A percentile compares a stretch with the other conserved stretches of the same genome.
Evolutionary conservation across 345 rosid genomes (phyloP).

Genomic region (Boechera stricta): DNA sequence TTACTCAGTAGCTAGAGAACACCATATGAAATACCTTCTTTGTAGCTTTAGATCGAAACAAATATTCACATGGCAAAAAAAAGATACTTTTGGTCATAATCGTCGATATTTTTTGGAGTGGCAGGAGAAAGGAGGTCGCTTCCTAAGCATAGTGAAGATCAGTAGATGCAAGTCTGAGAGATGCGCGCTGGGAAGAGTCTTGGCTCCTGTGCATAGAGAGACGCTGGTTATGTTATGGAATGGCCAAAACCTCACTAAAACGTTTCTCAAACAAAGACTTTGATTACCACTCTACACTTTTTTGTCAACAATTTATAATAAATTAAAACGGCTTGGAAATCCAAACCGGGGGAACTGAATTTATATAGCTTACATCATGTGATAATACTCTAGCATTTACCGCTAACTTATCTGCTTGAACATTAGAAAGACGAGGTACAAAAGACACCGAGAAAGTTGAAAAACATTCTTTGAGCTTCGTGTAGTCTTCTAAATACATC

Average conservation of each 20-base stretch:
- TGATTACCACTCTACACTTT: constrained; percentile 26
- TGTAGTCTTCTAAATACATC: no score
- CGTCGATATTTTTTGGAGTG: constrained; percentile 2
- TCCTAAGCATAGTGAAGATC: constrained; percentile 58
- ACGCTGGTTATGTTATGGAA: constrained; percentile 62
- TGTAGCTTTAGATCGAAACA: constrained; percentile 16
- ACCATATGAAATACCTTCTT: neutral
- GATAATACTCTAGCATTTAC: no score
- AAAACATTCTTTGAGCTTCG: no score
- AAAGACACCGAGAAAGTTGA: no score
- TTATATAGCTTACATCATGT: no score
- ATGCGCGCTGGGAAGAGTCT: constrained; percentile 42
- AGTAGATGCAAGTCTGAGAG: constrained; percentile 62
- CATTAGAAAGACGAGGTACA: no score
- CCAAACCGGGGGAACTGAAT: no score
- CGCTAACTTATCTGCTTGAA: no score
- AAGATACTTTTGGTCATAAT: neutral
- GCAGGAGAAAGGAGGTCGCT: constrained; percentile 40
- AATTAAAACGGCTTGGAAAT: no score
- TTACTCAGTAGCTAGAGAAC: neutral
- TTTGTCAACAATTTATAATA: no score
- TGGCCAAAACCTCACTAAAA: constrained; percentile 48
- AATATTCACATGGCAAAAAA: constrained; percentile 18
- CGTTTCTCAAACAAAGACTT: constrained; percentile 68
- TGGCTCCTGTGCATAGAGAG: constrained; percentile 57